Base-by-base conservation (phyloP, 805 yeast genomes). In the Naumovozyma baii region DNA sequence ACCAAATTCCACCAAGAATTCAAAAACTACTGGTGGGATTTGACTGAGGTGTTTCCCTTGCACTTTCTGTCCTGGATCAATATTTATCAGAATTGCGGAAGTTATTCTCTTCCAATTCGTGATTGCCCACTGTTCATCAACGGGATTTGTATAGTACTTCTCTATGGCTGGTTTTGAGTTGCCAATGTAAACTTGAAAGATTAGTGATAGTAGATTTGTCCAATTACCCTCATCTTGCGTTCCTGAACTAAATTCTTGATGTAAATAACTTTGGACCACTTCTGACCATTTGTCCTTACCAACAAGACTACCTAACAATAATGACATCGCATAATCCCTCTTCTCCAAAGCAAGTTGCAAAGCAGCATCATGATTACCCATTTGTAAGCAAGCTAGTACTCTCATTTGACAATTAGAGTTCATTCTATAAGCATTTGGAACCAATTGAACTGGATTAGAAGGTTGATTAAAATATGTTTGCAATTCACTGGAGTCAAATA, bases 241-340 rank as follows among this genome's bases (percentile, higher is more conserved):
- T 58, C 57, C 69, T 46, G 47, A 73, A 50, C 59, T 63, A 50
- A 59, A 67, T 45, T 63, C 77, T 45, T 63, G 74, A 36, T 48
- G 70, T 32, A 74, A 70, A 54, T 76, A 83, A 39, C 69, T 74
- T 9, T 77, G 67, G 4, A 80, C 78, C 2, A 80, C 72, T 26
- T 63, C 61, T 4, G 73, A 60, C 73, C 83, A 80, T 30, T 68
- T 67, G 3, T 75, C 78, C 16, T 74, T 72, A 2, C 92, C 81
- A 19, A 76, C 63, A 14, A 84, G 58, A 43, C 79, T 72, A 1
- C 94, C 78, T 37, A 88, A 64, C 22, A 86, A 56, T 39, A 90
- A 61, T 0, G 95, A 82, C 58, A 87, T 67, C 0, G 90, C 78
- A 81, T 84, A 88, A 47, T 84, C 83, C 8, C 76, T 72, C 39